phyloP scores from a whole-genome alignment of 768 basidiomycete genomes.

The Rubroboletus satanas region DNA sequence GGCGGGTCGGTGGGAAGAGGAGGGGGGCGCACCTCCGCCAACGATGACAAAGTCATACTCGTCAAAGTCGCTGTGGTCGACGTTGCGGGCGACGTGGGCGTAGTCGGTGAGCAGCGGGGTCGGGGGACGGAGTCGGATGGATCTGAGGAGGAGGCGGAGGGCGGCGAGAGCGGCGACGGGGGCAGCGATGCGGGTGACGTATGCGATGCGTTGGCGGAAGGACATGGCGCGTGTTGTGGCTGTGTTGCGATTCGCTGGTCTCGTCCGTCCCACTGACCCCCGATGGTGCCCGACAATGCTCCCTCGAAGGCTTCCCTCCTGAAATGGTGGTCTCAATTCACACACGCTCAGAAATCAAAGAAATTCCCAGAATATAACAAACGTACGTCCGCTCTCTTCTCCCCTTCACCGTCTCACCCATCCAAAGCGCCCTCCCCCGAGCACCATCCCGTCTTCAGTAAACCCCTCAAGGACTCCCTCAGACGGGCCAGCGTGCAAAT shows the following conservation, averaged over 20 bases:
- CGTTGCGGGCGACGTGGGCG: slow-evolving; percentile 1
- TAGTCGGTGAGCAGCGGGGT: not conserved
- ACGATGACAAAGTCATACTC: slow-evolving; percentile 51
- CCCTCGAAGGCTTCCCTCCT: slow-evolving; percentile 59
- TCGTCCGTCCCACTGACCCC: no score
- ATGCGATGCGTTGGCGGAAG: not conserved
- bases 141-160: not conserved
- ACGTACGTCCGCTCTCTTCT: slow-evolving; percentile 31
- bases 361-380: slow-evolving; percentile 45
- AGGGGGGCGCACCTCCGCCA: slow-evolving; percentile 43
- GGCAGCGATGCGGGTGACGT: not conserved
- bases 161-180: not conserved
- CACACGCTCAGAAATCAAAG: slow-evolving; percentile 58
- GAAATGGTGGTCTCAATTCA: slow-evolving; percentile 82
- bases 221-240: slow-evolving; percentile 11
- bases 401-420: slow-evolving; percentile 1
- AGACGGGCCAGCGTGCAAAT: slow-evolving; percentile 90
- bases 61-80: slow-evolving; percentile 8
- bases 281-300: slow-evolving; percentile 31
- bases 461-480: slow-evolving; percentile 78
- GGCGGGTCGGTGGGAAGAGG: rapidly evolving
- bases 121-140: not conserved
- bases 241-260: slow-evolving; percentile 11
- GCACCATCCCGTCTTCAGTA: slow-evolving; percentile 71
- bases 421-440: slow-evolving; percentile 29